Conservation (phyloP, 257 asterid genomes). For the Striga asiatica region DNA sequence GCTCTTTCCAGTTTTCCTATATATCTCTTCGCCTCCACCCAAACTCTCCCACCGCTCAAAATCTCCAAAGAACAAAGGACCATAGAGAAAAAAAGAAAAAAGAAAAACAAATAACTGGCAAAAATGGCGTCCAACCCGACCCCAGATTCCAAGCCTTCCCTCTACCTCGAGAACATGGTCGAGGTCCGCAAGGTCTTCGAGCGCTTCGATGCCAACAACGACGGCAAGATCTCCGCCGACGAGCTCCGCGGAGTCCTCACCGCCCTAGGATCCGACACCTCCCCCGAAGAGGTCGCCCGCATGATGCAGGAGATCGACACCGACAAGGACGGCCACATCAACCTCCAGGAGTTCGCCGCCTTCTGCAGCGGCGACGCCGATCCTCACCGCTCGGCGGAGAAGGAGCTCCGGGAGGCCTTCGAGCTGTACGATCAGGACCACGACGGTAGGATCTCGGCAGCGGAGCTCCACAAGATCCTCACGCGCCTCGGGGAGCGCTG, state of each 20-base stretch:
- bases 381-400: constrained; percentile 26
- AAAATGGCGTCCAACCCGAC: constrained; percentile 25
- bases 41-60: too few species aligned
- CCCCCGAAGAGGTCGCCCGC: constrained; percentile 36
- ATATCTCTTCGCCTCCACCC: neutral
- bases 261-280: constrained; percentile 56
- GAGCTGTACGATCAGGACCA: constrained; percentile 71
- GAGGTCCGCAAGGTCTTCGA: constrained; percentile 53
- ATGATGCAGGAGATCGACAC: constrained; percentile 75
- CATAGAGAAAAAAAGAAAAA: too few species aligned
- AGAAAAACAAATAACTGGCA: neutral
- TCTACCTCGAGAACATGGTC: constrained; percentile 34
- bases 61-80: too few species aligned
- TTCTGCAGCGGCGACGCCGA: constrained; percentile 37
- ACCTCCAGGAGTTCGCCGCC: constrained; percentile 55
- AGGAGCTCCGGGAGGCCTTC: constrained; percentile 76
- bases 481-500: constrained; percentile 65
- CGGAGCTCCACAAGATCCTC: constrained; percentile 67
- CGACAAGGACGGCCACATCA: constrained; percentile 78
- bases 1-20: neutral
- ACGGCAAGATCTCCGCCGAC: constrained; percentile 70
- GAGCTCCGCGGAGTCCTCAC: constrained; percentile 58
- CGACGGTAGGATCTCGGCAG: constrained; percentile 65
- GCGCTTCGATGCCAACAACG: constrained; percentile 73
- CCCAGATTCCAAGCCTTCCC: constrained; percentile 21